Evolutionary conservation across 2,329 filamentous ascomycete species (phyloP), one percentile per base, ranked within the genome.

Genomic region (Exophiala oligosperma): DNA sequence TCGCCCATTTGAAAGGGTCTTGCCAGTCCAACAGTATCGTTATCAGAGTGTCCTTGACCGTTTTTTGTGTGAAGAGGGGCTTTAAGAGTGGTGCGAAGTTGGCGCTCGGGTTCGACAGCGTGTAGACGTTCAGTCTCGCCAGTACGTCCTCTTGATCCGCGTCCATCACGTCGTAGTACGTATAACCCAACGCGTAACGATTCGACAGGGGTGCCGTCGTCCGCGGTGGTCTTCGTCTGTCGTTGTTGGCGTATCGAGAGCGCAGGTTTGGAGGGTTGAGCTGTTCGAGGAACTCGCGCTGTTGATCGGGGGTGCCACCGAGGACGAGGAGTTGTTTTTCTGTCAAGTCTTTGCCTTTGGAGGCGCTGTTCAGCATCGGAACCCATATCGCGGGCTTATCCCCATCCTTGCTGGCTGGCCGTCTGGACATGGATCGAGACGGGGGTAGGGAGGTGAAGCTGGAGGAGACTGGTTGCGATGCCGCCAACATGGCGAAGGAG

Each of bases 1-100:
- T 85, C 70, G 97, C 83, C 91, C 95, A 99, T 62, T 86, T 80
- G 86, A 94, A 96, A 12, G 94, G 94, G 70, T 94, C 86, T 58
- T 90, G 88, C 94, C 94, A 99, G 77, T 97, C 92, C 44, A 99
- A 81, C n/a, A 99, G 79, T 68, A 99, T 86, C 62, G 96, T 90
- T 63, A 97, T 84, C 60, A 96, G 82, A 48, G 90, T 96, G 72
- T 96, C 89, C 29, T 90, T 87, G 70, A 96, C 89, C 5, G 91
- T 88, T 73, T 90, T 84, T 44, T 90, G 87, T 17, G 89, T 96
- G 60, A 97, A 82, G 52, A 96, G 88, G 24, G 92, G 92, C 66
- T 87, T 87, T 60, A 97, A 81, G 55, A 97, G 86, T 32, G 89
- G 87, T 41, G 89, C 86, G 72, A 96, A 96, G 17, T 91, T 85